Conservation (phyloP, 1,139 yeast genomes). For the Insectozyma bohioensis region DNA sequence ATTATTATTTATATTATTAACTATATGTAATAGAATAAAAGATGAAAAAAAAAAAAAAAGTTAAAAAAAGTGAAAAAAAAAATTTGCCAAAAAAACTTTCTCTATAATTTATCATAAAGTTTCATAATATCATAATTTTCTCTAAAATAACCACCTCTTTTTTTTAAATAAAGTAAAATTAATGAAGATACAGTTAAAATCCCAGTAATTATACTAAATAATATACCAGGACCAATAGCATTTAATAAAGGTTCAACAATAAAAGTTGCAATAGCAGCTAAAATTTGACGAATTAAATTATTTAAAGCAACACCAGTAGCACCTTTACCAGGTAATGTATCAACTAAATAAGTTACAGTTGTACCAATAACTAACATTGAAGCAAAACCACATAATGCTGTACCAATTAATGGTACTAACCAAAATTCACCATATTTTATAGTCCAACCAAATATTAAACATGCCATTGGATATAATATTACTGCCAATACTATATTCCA, state of each 20-base stretch:
- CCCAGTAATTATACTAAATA: conserved; percentile 66
- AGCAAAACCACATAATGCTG: conserved; percentile 78
- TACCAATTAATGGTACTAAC: conserved; percentile 77
- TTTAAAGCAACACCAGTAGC: conserved; percentile 88
- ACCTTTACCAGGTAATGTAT: conserved; percentile 83
- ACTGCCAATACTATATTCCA: conserved; percentile 73
- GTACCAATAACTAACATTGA: conserved; percentile 84
- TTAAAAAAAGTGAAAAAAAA: no score
- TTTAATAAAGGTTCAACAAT: conserved; percentile 64
- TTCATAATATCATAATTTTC: conserved; percentile 61
- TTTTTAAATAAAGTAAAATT: conserved; percentile 50
- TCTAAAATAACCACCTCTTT: conserved; percentile 62
- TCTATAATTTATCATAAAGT: conserved; percentile 48
- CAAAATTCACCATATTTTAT: conserved; percentile 64
- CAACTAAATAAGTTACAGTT: conserved; percentile 78
- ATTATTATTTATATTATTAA: no score
- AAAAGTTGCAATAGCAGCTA: conserved; percentile 79
- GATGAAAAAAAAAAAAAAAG: no score
- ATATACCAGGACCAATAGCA: conserved; percentile 69
- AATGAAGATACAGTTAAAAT: conserved; percentile 46
- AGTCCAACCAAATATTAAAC: conserved; percentile 82
- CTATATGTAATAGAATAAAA: no score
- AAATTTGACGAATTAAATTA: conserved; percentile 67
- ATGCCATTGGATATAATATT: conserved; percentile 58
- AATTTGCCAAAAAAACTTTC: no score